phyloP scores from a whole-genome alignment of 306 rosid genomes.

The Malus asiatica region DNA sequence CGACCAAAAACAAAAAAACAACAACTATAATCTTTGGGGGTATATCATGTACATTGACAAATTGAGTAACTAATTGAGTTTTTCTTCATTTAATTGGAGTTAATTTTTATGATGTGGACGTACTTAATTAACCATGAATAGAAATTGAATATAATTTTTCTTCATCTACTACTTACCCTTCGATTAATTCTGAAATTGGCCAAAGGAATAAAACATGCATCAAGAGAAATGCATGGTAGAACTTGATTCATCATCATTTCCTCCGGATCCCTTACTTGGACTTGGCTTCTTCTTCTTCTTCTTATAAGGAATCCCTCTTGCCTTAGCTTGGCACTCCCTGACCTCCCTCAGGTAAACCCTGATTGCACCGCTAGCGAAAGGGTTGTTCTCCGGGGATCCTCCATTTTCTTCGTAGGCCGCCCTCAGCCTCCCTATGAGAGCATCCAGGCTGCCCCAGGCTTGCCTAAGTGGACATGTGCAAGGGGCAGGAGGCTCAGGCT shows the following conservation, averaged over 20 bases:
- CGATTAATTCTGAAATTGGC: neutral
- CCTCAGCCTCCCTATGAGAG: slow-evolving; percentile 83
- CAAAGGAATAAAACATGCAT: slow-evolving; percentile 3
- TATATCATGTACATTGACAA: neutral
- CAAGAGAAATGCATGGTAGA: slow-evolving; percentile 48
- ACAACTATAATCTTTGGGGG: neutral
- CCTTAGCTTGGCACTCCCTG: slow-evolving; percentile 85
- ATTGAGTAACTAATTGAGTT: neutral
- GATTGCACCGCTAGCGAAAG: slow-evolving; percentile 77
- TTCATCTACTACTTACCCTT: slow-evolving; percentile 29
- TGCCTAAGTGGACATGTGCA: slow-evolving; percentile 88
- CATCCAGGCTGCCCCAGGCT: slow-evolving; percentile 98
- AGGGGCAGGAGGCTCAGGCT: slow-evolving; percentile 92
- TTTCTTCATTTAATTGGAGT: neutral
- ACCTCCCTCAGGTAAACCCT: slow-evolving; percentile 83
- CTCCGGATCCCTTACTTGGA: slow-evolving; percentile 19
- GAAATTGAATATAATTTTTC: neutral
- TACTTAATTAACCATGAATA: neutral
- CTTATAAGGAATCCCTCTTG: slow-evolving; percentile 92
- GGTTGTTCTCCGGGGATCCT: slow-evolving; percentile 67
- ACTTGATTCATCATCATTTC: slow-evolving; percentile 33
- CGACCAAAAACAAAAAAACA: neutral
- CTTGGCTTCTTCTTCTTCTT: slow-evolving; percentile 72
- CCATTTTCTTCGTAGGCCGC: slow-evolving; percentile 99
- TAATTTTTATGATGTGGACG: neutral